Conservation (phyloP, 352 stramenopile genomes). For the Phytophthora litchii region DNA sequence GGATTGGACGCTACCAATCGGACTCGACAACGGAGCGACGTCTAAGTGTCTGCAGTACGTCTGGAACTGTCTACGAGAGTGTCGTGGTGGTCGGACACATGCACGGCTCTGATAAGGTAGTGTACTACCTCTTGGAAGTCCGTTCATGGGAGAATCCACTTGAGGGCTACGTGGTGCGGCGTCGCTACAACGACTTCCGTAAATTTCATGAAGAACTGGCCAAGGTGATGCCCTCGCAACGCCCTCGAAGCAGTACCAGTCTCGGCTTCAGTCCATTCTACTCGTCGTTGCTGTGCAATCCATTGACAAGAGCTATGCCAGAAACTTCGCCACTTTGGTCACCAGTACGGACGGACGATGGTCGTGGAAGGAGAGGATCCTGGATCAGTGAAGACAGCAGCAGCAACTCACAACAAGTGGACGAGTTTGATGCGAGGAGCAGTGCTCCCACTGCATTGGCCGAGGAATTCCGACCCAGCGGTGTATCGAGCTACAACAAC, state of each 20-base stretch:
- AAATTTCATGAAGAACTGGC: conserved; percentile 59
- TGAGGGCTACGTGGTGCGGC: conserved; percentile 79
- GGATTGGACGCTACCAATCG: conserved; percentile 37
- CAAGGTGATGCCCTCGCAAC: conserved; percentile 54
- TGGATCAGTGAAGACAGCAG: conserved; percentile 38
- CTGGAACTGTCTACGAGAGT: conserved; percentile 72
- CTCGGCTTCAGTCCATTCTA: conserved; percentile 42
- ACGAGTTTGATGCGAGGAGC: conserved; percentile 36
- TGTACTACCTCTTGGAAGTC: conserved; percentile 83
- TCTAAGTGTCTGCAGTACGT: conserved; percentile 71
- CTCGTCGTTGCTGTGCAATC: conserved; percentile 62
- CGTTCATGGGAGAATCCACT: conserved; percentile 73
- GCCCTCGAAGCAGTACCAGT: conserved; percentile 29
- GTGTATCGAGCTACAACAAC: conserved; percentile 48
- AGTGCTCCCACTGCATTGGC: conserved; percentile 21
- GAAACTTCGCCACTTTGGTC: conserved; percentile 64
- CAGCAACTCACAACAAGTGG: conserved; percentile 21
- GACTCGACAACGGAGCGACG: conserved; percentile 45
- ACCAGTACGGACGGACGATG: conserved; percentile 39
- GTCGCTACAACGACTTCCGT: conserved; percentile 81
- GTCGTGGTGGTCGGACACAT: conserved; percentile 74
- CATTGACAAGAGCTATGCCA: conserved; percentile 29
- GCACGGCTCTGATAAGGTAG: conserved; percentile 62
- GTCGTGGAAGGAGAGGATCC: conserved; percentile 27
- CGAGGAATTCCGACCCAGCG: conserved; percentile 18